phyloP scores from a whole-genome alignment of 2,329 filamentous ascomycete genomes.

The Xylariaceae sp. region DNA sequence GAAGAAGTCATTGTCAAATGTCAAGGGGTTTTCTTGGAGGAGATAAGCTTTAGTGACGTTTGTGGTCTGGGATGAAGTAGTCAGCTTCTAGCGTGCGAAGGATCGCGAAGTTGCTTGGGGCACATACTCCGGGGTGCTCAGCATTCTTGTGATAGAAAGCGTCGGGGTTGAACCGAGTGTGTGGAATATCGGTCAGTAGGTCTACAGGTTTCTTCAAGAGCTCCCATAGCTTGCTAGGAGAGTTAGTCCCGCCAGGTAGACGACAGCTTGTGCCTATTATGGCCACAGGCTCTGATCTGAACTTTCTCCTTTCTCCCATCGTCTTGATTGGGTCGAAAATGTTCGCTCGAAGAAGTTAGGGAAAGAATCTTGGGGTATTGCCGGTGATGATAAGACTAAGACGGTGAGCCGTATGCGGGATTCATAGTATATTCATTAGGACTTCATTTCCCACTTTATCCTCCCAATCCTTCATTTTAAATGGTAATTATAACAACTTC shows the following conservation, averaged over 20 bases:
- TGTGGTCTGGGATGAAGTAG: neutral
- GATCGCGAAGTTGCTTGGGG: neutral
- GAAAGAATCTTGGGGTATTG: no score
- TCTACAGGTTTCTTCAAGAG: constrained; percentile 11
- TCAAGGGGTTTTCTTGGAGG: neutral
- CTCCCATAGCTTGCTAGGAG: constrained; percentile 16
- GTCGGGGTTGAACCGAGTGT: constrained; percentile 31
- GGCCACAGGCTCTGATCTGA: constrained; percentile 17
- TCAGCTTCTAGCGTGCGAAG: constrained; percentile 5
- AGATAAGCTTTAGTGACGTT: constrained; percentile 4
- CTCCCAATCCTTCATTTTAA: no score
- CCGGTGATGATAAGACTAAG: no score
- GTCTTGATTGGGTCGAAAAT: no score
- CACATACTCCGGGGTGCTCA: constrained; percentile 31
- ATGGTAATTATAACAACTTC: no score
- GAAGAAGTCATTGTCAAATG: constrained; percentile 11
- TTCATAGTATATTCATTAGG: no score
- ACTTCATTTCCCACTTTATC: no score
- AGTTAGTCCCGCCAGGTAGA: constrained; percentile 14
- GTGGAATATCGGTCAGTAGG: constrained; percentile 23
- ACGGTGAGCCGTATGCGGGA: no score
- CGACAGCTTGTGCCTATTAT: constrained; percentile 17
- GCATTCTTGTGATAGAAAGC: constrained; percentile 34
- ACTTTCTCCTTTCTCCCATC: no score
- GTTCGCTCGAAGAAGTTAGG: no score